These are phyloP conservation scores for Pholiota adiposa DNA, from an alignment of 1,284 basidiomycete genomes.

Conservation along the genomic window DNA sequence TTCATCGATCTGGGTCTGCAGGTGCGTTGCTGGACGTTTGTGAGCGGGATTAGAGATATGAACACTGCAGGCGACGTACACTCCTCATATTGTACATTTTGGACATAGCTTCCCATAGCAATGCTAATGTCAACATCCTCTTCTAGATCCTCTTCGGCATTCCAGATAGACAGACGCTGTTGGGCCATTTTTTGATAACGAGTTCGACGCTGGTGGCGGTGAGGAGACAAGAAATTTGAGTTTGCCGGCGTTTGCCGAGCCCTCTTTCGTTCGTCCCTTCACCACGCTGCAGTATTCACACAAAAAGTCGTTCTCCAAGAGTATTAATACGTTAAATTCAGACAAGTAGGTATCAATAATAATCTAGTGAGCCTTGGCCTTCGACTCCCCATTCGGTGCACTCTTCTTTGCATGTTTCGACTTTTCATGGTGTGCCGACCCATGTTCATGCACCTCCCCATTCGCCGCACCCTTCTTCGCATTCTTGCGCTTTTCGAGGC, in stretches of 20 bases:
- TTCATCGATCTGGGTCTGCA: constrained; percentile 68
- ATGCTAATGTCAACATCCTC: constrained; percentile 77
- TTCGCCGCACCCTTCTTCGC: background rate
- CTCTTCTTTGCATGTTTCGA: background rate
- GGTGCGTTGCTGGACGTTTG: constrained; percentile 33
- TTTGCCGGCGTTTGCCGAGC: constrained; percentile 30
- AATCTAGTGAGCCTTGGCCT: constrained; percentile 22
- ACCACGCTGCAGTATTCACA: background rate
- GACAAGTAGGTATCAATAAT: background rate
- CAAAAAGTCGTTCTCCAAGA: no score
- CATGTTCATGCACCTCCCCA: background rate
- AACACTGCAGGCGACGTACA: constrained; percentile 41
- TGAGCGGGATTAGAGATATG: background rate
- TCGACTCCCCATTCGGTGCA: constrained; percentile 1
- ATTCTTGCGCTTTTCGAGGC: background rate
- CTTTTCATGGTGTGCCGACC: background rate
- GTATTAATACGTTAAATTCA: no score
- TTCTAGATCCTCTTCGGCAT: constrained; percentile 72
- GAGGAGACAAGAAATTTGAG: constrained; percentile 28
- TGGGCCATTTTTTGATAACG: constrained; percentile 49
- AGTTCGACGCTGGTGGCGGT: constrained; percentile 13
- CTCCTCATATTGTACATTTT: constrained; percentile 72
- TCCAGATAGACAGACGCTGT: constrained; percentile 71
- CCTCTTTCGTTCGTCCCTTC: background rate
- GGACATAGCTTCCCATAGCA: constrained; percentile 71